Evolutionary conservation across 345 rosid genomes (phyloP).

Genomic region (Euphorbia tirucalli): DNA sequence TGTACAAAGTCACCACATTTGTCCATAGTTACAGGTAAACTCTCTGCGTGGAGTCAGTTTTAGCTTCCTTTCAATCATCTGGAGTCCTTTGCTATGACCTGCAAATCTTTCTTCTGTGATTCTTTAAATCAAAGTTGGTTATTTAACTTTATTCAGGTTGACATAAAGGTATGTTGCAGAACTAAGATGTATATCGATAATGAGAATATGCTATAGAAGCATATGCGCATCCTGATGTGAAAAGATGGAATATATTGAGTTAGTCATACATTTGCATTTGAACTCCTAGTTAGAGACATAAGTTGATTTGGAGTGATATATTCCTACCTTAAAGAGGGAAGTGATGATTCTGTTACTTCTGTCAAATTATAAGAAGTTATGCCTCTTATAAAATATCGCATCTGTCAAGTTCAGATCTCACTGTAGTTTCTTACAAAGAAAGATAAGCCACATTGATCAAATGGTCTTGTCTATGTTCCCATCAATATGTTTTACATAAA

Average conservation of each 20-base stretch:
- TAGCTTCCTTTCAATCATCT: not conserved
- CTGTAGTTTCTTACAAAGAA: too few species aligned
- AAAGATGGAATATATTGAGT: not conserved
- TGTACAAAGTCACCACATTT: slow-evolving; percentile 55
- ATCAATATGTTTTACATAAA: not conserved
- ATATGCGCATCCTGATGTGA: not conserved
- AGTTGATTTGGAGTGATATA: not conserved
- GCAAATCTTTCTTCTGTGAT: too few species aligned
- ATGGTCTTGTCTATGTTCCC: not conserved
- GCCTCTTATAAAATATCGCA: not conserved
- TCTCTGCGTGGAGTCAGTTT: not conserved
- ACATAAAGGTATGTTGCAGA: not conserved
- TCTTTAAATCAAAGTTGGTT: not conserved
- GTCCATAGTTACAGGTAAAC: slow-evolving; percentile 68
- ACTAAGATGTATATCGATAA: slow-evolving; percentile 1
- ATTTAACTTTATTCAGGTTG: not conserved
- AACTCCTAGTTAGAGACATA: not conserved
- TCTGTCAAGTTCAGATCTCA: too few species aligned
- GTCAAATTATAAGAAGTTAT: not conserved
- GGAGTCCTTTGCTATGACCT: too few species aligned
- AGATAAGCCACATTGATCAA: slow-evolving; percentile 1
- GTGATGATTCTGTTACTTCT: not conserved
- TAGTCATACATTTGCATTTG: not conserved
- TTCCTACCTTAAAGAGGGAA: not conserved
- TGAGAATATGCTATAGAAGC: not conserved